Evolutionary conservation across 108 stramenopile genomes (phyloP).

Genomic region (Skeletonema costatum): DNA sequence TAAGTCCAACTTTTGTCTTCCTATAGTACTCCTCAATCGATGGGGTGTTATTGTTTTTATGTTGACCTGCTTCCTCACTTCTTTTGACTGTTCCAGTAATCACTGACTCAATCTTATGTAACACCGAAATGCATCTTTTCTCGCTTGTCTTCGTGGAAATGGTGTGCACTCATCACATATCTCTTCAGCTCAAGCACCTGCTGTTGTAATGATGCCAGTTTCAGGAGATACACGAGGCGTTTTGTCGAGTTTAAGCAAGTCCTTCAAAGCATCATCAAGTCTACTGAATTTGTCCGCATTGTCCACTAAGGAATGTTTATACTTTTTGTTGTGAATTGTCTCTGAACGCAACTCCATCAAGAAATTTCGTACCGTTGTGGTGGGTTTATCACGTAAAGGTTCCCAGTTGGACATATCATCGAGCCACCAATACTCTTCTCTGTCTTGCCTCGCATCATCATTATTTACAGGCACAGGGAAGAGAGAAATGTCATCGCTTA

Average conservation of each 20-base stretch:
- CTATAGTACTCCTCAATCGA: slow-evolving; percentile 9
- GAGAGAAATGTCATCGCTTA: neutral
- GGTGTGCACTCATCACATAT: neutral
- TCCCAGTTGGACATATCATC: slow-evolving; percentile 7
- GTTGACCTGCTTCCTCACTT: neutral
- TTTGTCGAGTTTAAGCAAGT: neutral
- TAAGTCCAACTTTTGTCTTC: slow-evolving; percentile 23
- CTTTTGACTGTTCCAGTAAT: neutral
- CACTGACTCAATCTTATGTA: neutral
- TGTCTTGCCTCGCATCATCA: neutral
- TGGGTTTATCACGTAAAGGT: neutral
- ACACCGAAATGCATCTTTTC: neutral
- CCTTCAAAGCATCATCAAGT: neutral
- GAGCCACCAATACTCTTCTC: slow-evolving; percentile 17
- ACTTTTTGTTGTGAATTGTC: neutral
- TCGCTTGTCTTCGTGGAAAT: neutral
- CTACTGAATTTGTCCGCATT: neutral
- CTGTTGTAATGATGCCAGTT: neutral
- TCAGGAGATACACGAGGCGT: neutral
- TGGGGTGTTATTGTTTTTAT: neutral
- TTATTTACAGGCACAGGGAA: neutral
- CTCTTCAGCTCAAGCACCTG: neutral
- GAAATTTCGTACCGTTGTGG: neutral
- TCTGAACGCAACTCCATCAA: neutral
- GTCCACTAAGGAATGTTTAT: neutral